These are phyloP conservation scores for Psilocybe subaeruginosa DNA, from an alignment of 768 basidiomycete species.

Conservation along the genomic window DNA sequence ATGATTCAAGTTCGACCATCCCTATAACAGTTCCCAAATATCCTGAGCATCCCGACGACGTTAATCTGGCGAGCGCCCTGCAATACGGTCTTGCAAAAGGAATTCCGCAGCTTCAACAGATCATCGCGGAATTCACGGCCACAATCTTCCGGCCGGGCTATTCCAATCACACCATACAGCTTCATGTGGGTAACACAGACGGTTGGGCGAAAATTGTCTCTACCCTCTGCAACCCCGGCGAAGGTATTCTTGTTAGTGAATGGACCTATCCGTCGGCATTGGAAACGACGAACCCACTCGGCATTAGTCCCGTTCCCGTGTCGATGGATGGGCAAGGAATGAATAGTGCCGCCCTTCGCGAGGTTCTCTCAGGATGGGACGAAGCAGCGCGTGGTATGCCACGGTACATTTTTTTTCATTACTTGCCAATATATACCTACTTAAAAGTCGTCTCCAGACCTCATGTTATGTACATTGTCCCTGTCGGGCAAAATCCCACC, in stretches of 20 bases:
- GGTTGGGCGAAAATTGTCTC: conserved; percentile 61
- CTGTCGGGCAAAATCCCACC: conserved; percentile 86
- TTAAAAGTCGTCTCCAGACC: conserved; percentile 45
- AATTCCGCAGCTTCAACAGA: conserved; percentile 54
- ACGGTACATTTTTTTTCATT: conserved; percentile 38
- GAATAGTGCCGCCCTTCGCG: conserved; percentile 60
- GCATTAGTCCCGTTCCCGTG: conserved; percentile 54
- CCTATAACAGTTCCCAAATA: conserved; percentile 67
- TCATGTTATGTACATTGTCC: conserved; percentile 74
- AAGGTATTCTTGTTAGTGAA: conserved; percentile 60
- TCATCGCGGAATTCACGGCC: conserved; percentile 59
- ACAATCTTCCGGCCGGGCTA: conserved; percentile 64
- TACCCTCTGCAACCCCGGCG: conserved; percentile 70
- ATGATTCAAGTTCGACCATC: conserved; percentile 44
- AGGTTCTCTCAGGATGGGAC: conserved; percentile 70
- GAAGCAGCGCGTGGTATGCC: conserved; percentile 53
- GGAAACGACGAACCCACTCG: conserved; percentile 37
- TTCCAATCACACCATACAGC: conserved; percentile 55
- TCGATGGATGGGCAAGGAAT: conserved; percentile 75
- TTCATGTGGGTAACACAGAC: conserved; percentile 74
- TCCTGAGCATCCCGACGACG: conserved; percentile 39
- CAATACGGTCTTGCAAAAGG: conserved; percentile 69
- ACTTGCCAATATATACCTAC: not conserved
- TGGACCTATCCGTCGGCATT: conserved; percentile 74
- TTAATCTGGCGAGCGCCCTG: conserved; percentile 66